Percentiles rank a stretch among this genome's conserved stretches.
These are phyloP conservation scores for Cutaneotrichosporon sp. DNA, from an alignment of 1,284 basidiomycete genomes.

Conservation along the genomic window DNA sequence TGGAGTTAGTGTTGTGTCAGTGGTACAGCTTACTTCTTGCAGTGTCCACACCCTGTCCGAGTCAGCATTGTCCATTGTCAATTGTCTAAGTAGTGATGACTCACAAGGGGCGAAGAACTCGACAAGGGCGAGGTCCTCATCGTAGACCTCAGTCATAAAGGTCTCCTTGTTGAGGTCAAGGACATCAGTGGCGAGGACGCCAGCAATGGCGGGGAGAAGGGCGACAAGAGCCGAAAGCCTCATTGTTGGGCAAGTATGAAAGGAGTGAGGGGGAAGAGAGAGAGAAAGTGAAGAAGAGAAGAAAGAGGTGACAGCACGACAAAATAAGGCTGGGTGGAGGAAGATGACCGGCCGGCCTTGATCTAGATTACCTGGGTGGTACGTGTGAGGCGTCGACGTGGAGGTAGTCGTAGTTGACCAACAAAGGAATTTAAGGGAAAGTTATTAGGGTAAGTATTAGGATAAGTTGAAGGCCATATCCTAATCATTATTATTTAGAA, in stretches of 20 bases:
- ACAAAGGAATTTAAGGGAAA: too few relatives aligned
- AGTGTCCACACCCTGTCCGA: constrained; percentile 51
- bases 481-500: too few relatives aligned
- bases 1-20: constrained; percentile 17
- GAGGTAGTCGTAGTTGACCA: background rate
- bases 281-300: background rate
- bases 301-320: constrained; percentile 1
- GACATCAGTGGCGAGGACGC: constrained; percentile 62
- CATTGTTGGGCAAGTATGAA: constrained; percentile 10
- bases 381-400: constrained; percentile 2
- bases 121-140: constrained; percentile 78
- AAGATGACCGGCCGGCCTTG: background rate
- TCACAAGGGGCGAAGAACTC: constrained; percentile 61
- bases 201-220: constrained; percentile 31
- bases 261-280: constrained; percentile 4
- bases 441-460: too few relatives aligned
- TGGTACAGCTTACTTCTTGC: constrained; percentile 45
- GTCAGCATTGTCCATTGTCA: constrained; percentile 7
- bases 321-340: background rate
- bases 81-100: constrained; percentile 14
- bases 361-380: background rate
- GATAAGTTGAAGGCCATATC: too few relatives aligned
- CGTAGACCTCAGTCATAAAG: constrained; percentile 69
- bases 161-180: constrained; percentile 67
- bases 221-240: constrained; percentile 28